Percentiles rank a stretch among this genome's conserved stretches.
These are phyloP conservation scores for Dactylis glomerata DNA, from an alignment of 176 grass and related monocot genomes.

Conservation along the genomic window DNA sequence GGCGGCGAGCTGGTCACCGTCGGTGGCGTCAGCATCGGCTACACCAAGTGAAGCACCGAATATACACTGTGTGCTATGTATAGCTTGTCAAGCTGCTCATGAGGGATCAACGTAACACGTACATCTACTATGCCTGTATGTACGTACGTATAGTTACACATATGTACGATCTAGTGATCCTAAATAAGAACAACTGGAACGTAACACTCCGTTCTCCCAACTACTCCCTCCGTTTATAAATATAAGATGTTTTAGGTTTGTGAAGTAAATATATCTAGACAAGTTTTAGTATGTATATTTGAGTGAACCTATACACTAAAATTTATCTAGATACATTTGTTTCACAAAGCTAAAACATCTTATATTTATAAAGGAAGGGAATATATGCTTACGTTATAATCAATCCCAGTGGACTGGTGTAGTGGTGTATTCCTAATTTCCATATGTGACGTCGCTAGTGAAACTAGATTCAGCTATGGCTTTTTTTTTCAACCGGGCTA, in stretches of 20 bases:
- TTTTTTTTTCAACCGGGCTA: no score
- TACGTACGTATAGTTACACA: not conserved
- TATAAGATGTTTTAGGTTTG: no score
- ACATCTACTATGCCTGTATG: not conserved
- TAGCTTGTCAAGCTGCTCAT: not conserved
- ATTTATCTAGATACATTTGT: no score
- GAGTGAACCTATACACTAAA: no score
- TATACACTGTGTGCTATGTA: not conserved
- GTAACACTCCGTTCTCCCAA: no score
- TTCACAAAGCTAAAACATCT: no score
- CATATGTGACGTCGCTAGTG: not conserved
- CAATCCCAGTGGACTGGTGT: not conserved
- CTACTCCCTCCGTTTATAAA: no score
- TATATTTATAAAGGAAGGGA: no score
- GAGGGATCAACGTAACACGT: not conserved
- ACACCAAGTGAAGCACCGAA: constrained; percentile 27
- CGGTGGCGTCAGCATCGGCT: constrained; percentile 39
- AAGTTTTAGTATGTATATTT: no score
- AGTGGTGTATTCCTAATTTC: not conserved
- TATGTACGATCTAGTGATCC: not conserved
- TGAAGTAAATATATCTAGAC: no score
- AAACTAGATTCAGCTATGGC: not conserved
- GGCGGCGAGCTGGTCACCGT: constrained; percentile 36
- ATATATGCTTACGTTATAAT: no score
- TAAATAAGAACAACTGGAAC: not conserved